Base-by-base conservation (phyloP, 169 alveolate species). In the Plasmodium yoelii region DNA sequence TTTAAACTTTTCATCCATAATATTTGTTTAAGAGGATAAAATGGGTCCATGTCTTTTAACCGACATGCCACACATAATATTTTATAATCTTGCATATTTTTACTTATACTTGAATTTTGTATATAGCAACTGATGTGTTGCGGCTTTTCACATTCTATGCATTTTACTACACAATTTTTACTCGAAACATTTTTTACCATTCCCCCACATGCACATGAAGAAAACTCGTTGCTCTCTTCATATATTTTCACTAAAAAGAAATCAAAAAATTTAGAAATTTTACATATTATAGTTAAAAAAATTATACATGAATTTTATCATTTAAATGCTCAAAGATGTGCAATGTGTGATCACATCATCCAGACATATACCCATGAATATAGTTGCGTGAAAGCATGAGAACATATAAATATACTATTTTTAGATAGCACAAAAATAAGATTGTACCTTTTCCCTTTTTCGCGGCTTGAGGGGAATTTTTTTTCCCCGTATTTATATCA, bases 51-150 rank as follows among this genome's bases (percentile, higher is more conserved):
- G 18, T 65, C 91, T 49, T 90, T 91, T 18, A 94, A 47, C 26
- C 92, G 90, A 65, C 97, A 94, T 12, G 84, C 90, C 22, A 51
- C 57, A 82, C 97, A 94, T 87, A 88, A 91, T 70, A 94, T 93
- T 61, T 92, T 93, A 24, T 84, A 86, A 19, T 88, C 87, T 8
- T 59, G 60, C 22, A 91, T 84, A 22, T 63, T 68, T 55, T 90
- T 88, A 57, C 63, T 47, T 15, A 64, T 46, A 88, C 93, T 88
- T n/a, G 87, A 12, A 51, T 12, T 60, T 15, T 57, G 86, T 19
- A 55, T 61, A 46, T 69, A 86, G 57, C 91, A 86, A 60, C 87
- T 86, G 4, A 86, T 51, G 56, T 86, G 91, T 53, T 69, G 91
- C 19, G 26, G 26, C 26, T 60, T 68, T n/a, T 86, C 71, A 51